phyloP scores from a whole-genome alignment of 768 basidiomycete genomes.

The Flagelloscypha sp. region DNA sequence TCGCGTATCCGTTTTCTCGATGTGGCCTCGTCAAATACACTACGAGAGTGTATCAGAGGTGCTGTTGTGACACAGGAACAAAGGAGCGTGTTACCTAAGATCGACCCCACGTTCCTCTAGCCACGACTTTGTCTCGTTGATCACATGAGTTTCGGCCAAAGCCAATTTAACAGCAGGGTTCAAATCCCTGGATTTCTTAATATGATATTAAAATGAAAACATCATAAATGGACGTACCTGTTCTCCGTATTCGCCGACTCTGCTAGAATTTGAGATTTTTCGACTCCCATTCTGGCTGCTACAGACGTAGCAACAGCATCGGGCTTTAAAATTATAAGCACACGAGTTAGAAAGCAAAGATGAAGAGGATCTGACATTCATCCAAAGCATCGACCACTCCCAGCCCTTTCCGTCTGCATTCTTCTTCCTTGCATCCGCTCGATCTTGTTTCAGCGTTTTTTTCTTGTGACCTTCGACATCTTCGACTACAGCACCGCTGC shows the following conservation, averaged over 20 bases:
- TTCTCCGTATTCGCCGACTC: too few relatives aligned
- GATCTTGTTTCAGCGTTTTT: constrained; percentile 52
- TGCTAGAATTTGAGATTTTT: constrained; percentile 83
- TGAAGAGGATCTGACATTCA: constrained; percentile 68
- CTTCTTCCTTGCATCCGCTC: constrained; percentile 56
- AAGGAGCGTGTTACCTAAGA: too few relatives aligned
- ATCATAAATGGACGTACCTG: too few relatives aligned
- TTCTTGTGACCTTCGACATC: constrained; percentile 38
- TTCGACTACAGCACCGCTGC: constrained; percentile 33
- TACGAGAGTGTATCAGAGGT: constrained; percentile 81
- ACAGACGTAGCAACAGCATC: constrained; percentile 91
- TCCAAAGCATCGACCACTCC: constrained; percentile 91
- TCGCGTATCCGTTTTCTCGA: too few relatives aligned
- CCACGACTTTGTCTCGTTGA: constrained; percentile 89
- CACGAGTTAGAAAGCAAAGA: constrained; percentile 7
- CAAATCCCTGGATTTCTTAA: constrained; percentile 68
- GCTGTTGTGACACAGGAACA: constrained; percentile 39
- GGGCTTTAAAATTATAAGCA: constrained; percentile 41
- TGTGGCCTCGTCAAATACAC: too few relatives aligned
- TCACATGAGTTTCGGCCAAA: constrained; percentile 92
- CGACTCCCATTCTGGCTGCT: constrained; percentile 78
- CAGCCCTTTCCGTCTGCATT: constrained; percentile 68
- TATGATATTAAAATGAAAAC: too few relatives aligned
- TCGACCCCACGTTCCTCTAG: constrained; percentile 72
- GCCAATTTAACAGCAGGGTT: constrained; percentile 91